phyloP scores from a whole-genome alignment of 257 asterid species.

The Penstemon davidsonii region DNA sequence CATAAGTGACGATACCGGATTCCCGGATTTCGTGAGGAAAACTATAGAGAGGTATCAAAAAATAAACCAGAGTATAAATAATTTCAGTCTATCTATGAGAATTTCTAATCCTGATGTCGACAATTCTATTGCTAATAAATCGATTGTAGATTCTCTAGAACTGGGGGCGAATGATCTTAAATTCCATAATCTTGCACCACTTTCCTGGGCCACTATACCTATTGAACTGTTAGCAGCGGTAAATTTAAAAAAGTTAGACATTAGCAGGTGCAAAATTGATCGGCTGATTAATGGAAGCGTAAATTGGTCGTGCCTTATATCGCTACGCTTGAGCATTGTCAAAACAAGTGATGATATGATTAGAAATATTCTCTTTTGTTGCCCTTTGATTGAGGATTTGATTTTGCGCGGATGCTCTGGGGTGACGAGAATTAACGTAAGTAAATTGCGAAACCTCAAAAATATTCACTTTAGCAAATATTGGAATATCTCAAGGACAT shows the following conservation, averaged over 20 bases:
- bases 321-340: background rate
- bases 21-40: background rate
- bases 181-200: background rate
- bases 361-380: constrained; percentile 17
- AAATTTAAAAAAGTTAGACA: background rate
- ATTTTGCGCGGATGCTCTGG: background rate
- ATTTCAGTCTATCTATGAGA: background rate
- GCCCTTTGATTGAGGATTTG: constrained; percentile 26
- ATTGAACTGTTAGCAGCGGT: background rate
- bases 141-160: background rate
- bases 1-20: background rate
- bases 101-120: background rate
- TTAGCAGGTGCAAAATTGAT: background rate
- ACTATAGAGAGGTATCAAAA: constrained; percentile 23
- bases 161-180: constrained; percentile 13
- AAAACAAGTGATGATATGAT: background rate
- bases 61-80: constrained; percentile 13
- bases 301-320: constrained; percentile 7
- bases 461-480: too few species aligned
- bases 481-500: too few species aligned
- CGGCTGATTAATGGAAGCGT: background rate
- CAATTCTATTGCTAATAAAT: background rate
- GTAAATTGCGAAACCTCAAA: background rate
- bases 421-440: background rate
- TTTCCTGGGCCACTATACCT: background rate